These are phyloP conservation scores for Boletus tomentosulus DNA, from an alignment of 768 basidiomycete species.

Conservation along the genomic window DNA sequence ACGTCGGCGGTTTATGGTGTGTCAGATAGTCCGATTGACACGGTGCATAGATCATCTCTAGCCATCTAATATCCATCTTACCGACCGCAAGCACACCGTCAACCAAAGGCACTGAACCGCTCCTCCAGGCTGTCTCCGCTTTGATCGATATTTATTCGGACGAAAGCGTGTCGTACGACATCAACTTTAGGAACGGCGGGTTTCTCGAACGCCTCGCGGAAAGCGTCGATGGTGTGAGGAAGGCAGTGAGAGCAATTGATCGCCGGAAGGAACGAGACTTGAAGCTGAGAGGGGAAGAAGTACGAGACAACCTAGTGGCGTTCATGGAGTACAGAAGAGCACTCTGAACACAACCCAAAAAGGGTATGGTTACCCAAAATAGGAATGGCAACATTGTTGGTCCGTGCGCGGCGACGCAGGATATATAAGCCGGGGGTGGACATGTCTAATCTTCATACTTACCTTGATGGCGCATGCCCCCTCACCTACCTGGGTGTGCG, in stretches of 20 bases:
- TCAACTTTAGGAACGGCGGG: slow-evolving; percentile 66
- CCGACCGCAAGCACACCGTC: slow-evolving; percentile 40
- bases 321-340: slow-evolving; percentile 71
- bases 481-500: slow-evolving; percentile 50
- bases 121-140: slow-evolving; percentile 75
- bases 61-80: slow-evolving; percentile 63
- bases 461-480: slow-evolving; percentile 54
- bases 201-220: slow-evolving; percentile 53
- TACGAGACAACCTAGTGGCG: slow-evolving; percentile 68
- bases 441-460: slow-evolving; percentile 39
- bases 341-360: slow-evolving; percentile 30
- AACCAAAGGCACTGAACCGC: slow-evolving; percentile 55
- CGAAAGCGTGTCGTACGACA: slow-evolving; percentile 73
- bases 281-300: slow-evolving; percentile 66
- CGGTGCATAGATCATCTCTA: slow-evolving; percentile 51
- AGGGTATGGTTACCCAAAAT: background rate
- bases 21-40: background rate
- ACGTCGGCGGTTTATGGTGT: slow-evolving; percentile 22
- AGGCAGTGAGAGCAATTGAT: slow-evolving; percentile 62
- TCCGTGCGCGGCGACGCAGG: slow-evolving; percentile 21
- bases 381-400: slow-evolving; percentile 6
- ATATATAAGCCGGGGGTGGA: slow-evolving; percentile 28
- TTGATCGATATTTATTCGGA: slow-evolving; percentile 94
- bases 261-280: slow-evolving; percentile 62
- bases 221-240: slow-evolving; percentile 60